Conservation (phyloP, 331 rosid genomes). For the Erythrophleum ivorense region DNA sequence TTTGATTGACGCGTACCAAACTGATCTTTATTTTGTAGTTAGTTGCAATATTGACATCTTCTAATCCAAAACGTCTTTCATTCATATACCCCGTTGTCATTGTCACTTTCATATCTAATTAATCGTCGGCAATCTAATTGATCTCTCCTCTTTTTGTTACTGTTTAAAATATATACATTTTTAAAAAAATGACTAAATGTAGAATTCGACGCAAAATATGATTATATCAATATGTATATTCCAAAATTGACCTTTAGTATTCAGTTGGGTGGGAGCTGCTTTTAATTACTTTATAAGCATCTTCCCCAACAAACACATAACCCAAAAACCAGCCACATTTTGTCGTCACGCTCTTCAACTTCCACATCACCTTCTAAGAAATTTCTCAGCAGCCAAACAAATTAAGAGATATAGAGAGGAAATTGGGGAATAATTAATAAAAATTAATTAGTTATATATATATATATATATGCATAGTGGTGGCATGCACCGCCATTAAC, state of each 20-base stretch:
- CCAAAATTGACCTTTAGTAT: not conserved
- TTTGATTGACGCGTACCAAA: constrained; percentile 21
- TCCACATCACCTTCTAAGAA: not conserved
- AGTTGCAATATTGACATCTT: constrained; percentile 2
- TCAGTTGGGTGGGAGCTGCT: not conserved
- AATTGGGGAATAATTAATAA: too few species aligned
- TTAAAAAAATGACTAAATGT: not conserved
- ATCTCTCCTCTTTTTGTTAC: not conserved
- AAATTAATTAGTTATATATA: too few species aligned
- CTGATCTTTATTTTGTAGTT: not conserved
- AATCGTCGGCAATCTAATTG: not conserved
- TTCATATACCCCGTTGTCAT: not conserved
- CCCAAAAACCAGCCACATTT: not conserved
- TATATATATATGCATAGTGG: not conserved
- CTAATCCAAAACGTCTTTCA: not conserved
- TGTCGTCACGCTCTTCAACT: not conserved
- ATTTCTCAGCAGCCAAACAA: constrained; percentile 18
- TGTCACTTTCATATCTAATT: not conserved
- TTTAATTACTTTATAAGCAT: not conserved
- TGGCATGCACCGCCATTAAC: not conserved
- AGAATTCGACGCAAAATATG: not conserved
- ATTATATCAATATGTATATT: not conserved
- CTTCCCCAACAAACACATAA: not conserved
- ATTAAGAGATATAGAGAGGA: not conserved
- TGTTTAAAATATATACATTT: not conserved